Percentiles rank a stretch among this genome's conserved stretches.
Conservation (phyloP, 768 basidiomycete species). For the Hydnomerulius pinastri region DNA sequence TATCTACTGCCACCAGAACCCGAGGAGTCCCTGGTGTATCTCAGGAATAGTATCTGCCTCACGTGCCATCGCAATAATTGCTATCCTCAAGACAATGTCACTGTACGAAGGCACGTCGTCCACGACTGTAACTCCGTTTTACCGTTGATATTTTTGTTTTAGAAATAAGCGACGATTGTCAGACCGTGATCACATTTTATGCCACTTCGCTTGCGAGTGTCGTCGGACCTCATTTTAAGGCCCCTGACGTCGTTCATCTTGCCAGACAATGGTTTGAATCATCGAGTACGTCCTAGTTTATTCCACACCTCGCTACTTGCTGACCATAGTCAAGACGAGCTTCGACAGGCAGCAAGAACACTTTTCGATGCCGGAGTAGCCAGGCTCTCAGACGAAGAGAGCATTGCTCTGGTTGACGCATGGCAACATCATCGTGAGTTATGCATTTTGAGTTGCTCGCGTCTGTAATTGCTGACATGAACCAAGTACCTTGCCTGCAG, state of each 20-base stretch:
- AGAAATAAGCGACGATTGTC: constrained; percentile 73
- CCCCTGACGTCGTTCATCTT: constrained; percentile 73
- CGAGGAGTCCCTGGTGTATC: constrained; percentile 66
- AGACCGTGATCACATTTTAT: constrained; percentile 80
- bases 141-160: background rate
- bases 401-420: constrained; percentile 54
- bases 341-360: constrained; percentile 73
- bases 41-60: constrained; percentile 72
- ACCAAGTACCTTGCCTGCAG: constrained; percentile 61
- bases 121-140: background rate
- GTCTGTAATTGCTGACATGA: constrained; percentile 9
- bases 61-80: constrained; percentile 64
- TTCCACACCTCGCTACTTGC: background rate
- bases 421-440: constrained; percentile 66
- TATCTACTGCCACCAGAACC: constrained; percentile 38
- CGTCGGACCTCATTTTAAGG: constrained; percentile 60
- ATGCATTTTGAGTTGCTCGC: background rate
- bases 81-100: constrained; percentile 70
- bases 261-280: constrained; percentile 77
- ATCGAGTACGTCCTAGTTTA: constrained; percentile 50
- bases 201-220: constrained; percentile 63
- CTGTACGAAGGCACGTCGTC: constrained; percentile 62
- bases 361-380: constrained; percentile 79
- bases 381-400: constrained; percentile 67
- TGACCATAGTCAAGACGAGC: constrained; percentile 51